Evolutionary conservation across 345 rosid genomes (phyloP).

Genomic region (Linum trigynum): DNA sequence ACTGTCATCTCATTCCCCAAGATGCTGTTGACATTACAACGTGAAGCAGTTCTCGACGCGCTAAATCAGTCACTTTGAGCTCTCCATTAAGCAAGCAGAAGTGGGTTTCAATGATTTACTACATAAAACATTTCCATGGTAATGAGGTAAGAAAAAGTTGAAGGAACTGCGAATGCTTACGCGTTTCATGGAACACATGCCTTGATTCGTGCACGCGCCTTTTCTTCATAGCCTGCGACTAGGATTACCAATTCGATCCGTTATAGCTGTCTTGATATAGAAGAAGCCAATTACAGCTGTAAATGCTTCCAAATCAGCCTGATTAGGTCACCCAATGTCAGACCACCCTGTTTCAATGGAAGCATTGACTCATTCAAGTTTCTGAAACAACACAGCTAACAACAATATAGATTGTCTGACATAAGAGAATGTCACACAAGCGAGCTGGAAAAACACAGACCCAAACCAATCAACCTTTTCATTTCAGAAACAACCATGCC

Average conservation of each 20-base stretch:
- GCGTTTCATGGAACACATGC: conserved; percentile 1
- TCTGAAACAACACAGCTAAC: neutral
- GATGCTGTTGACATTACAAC: too few relatives aligned
- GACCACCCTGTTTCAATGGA: neutral
- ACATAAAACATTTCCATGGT: too few relatives aligned
- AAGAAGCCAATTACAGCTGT: neutral
- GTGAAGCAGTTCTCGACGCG: too few relatives aligned
- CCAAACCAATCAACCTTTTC: neutral
- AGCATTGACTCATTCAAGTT: neutral
- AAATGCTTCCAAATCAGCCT: neutral
- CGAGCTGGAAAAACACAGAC: neutral
- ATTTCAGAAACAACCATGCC: neutral
- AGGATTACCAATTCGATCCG: neutral
- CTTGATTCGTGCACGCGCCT: neutral
- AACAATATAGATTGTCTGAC: neutral
- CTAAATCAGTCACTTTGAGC: too few relatives aligned
- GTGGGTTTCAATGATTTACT: too few relatives aligned
- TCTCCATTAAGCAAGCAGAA: too few relatives aligned
- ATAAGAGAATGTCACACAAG: neutral
- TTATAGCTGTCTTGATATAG: neutral
- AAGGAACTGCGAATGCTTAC: neutral
- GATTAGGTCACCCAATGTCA: neutral
- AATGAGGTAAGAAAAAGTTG: neutral
- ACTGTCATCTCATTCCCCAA: too few relatives aligned
- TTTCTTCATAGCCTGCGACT: neutral